phyloP scores from a whole-genome alignment of 305 asterid genomes.

The Solanum hybrid region DNA sequence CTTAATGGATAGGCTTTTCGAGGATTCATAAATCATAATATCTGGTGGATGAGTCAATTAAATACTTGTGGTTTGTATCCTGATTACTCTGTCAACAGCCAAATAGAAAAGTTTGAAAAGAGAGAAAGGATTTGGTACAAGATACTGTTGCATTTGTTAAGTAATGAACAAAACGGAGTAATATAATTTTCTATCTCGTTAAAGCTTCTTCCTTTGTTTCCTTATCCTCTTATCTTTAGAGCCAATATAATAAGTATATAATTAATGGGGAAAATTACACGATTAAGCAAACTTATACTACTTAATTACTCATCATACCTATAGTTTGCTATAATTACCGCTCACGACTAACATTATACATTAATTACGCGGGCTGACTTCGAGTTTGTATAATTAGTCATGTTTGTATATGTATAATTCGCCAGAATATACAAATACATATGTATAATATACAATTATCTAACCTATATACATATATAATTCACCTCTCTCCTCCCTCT shows the following conservation, averaged over 20 bases:
- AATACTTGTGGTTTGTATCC: not conserved
- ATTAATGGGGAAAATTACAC: too few relatives aligned
- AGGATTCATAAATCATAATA: not conserved
- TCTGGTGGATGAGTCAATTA: not conserved
- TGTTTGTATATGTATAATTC: too few relatives aligned
- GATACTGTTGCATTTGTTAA: not conserved
- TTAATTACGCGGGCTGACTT: too few relatives aligned
- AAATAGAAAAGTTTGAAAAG: not conserved
- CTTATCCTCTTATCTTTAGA: not conserved
- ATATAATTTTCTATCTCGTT: not conserved
- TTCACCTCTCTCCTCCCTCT: too few relatives aligned
- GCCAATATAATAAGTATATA: not conserved
- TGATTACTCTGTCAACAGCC: not conserved
- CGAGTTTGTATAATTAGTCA: too few relatives aligned
- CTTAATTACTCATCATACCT: too few relatives aligned
- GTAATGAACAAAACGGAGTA: not conserved
- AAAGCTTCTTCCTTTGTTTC: not conserved
- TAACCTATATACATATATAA: too few relatives aligned
- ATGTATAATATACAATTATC: too few relatives aligned
- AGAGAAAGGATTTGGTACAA: not conserved
- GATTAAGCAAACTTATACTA: too few relatives aligned
- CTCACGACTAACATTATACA: too few relatives aligned
- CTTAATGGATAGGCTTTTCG: not conserved
- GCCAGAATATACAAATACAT: too few relatives aligned
- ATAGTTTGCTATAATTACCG: too few relatives aligned